Percentiles rank a stretch among this genome's conserved stretches.
These are phyloP conservation scores for Lyophyllum atratum DNA, from an alignment of 768 basidiomycete genomes.

Conservation along the genomic window DNA sequence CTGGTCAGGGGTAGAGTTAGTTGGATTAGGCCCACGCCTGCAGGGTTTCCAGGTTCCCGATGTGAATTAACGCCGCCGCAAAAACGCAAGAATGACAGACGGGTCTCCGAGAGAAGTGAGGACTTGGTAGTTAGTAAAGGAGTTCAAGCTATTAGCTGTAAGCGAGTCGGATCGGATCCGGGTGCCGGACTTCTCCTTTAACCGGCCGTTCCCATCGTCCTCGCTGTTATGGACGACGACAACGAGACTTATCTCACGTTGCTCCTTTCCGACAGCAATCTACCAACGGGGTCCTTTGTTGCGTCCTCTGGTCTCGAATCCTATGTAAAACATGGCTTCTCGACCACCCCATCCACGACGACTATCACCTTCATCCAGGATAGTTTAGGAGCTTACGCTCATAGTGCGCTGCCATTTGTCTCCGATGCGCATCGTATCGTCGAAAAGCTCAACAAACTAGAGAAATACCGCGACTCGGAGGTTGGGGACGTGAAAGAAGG, in stretches of 20 bases:
- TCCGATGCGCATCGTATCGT: constrained; percentile 63
- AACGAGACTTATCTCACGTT: constrained; percentile 72
- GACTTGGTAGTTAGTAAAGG: constrained; percentile 2
- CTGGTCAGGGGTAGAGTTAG: background rate
- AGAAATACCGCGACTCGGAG: background rate
- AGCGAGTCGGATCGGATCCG: constrained; percentile 10
- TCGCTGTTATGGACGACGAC: constrained; percentile 32
- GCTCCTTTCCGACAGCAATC: constrained; percentile 86
- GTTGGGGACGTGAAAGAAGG: constrained; percentile 14
- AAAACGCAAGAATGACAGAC: constrained; percentile 5
- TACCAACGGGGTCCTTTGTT: constrained; percentile 97
- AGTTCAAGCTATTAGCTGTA: background rate
- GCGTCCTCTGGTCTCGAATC: constrained; percentile 94
- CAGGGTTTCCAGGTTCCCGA: constrained; percentile 1
- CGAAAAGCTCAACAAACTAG: constrained; percentile 18
- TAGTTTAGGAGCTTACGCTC: constrained; percentile 78
- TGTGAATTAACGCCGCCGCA: constrained; percentile 24
- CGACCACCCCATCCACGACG: constrained; percentile 30
- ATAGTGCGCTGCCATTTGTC: constrained; percentile 77
- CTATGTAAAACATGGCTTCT: constrained; percentile 83
- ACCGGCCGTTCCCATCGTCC: constrained; percentile 7
- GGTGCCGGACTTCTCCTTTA: background rate
- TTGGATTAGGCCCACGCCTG: background rate
- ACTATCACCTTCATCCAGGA: constrained; percentile 67
- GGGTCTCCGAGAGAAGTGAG: constrained; percentile 1